phyloP scores from a whole-genome alignment of 169 alveolate species.

The Plasmodium vinckei region DNA sequence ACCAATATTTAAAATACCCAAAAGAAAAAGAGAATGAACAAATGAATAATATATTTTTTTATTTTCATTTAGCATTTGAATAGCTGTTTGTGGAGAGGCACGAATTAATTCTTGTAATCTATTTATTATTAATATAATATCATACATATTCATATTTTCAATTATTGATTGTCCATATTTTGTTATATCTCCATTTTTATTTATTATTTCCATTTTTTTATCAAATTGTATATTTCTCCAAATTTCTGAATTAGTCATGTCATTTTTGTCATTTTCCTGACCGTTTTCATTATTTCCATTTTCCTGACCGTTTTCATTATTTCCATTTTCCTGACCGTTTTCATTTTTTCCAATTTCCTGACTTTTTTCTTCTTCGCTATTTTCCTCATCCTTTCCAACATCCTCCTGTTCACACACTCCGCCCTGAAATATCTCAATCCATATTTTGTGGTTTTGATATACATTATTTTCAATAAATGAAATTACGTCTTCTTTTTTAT shows the following conservation, averaged over 20 bases:
- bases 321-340: neutral
- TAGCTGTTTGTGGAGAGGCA: slow-evolving; percentile 50
- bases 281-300: slow-evolving; percentile 1
- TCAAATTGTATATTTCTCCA: neutral
- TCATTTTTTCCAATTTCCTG: neutral
- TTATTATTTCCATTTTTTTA: slow-evolving; percentile 27
- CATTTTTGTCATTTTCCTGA: neutral
- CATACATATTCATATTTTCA: slow-evolving; percentile 65
- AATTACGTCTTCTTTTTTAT: slow-evolving; percentile 5
- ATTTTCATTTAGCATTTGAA: slow-evolving; percentile 32
- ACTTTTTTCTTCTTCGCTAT: neutral
- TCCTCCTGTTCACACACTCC: neutral
- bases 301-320: neutral
- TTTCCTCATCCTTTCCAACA: neutral
- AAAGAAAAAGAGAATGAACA: slow-evolving; percentile 68
- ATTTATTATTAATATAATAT: slow-evolving; percentile 15
- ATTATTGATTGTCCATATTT: slow-evolving; percentile 28
- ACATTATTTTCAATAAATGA: slow-evolving; percentile 8
- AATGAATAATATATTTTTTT: slow-evolving; percentile 33
- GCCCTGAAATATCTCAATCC: slow-evolving; percentile 9
- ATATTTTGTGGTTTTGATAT: slow-evolving; percentile 1
- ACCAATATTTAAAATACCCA: slow-evolving; percentile 48
- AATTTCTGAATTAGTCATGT: no score
- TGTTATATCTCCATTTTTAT: slow-evolving; percentile 51
- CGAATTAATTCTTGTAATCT: slow-evolving; percentile 50